Evolutionary conservation across 176 grass and related monocot genomes (phyloP), one percentile per base, ranked within the genome.

Genomic region (Raddia guianensis): DNA sequence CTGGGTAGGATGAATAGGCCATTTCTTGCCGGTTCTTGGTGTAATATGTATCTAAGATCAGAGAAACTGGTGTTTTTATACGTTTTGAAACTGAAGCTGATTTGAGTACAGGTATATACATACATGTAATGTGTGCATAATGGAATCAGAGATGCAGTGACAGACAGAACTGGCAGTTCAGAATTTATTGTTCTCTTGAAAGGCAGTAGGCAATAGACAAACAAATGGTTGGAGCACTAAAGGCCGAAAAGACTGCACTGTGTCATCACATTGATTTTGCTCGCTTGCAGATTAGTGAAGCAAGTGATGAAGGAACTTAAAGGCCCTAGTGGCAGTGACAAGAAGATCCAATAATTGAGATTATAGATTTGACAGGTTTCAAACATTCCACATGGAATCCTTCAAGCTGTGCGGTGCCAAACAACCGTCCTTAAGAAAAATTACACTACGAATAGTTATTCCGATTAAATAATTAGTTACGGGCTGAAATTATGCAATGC

Each of bases 51-150:
- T 67, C 70, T 86, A 90, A 63, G 68, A 82, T 82, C 52, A 74
- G 79, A 84, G 88, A 82, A 79, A 90, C 61, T 86, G 60, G 67
- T 85, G 74, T 56, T 82, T 76, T 82, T 76, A 82, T 79, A 90
- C 88, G 88, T 82, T 82, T 90, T 82, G 83, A 8, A 90, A 74
- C 20, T 42, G 68, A 86, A 63, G 45, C 83, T 79, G 69, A 82
- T 90, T 86, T 48, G 73, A 49, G 62, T 90, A 86, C 68, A 86
- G 88, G 88, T 83, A 86, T 69, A 85, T 65, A 85, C 77, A 85
- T 54, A 82, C 78, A 83, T 86, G 49, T 82, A 86, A 90, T 73
- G 66, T 73, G 73, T 74, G 61, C 46, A 69, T 63, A 69, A 45
- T 79, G 60, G 79, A 83, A 86, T 83, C 78, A 13, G 66, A 66